These are phyloP conservation scores for Starmera quercuum DNA, from an alignment of 805 yeast species.

Conservation along the genomic window DNA sequence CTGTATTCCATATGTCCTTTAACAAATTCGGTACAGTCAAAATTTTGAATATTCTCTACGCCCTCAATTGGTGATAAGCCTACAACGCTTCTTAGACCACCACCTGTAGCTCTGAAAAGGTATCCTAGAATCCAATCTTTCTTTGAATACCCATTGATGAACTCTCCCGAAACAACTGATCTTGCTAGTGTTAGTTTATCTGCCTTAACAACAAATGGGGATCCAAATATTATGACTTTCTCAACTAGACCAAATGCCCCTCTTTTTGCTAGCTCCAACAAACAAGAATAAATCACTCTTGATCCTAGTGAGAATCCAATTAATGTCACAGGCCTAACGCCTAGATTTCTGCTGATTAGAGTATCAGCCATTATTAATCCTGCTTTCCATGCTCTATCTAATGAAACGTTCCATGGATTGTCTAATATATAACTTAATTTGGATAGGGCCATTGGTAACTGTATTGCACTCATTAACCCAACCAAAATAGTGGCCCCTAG, in stretches of 20 bases:
- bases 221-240: slow-evolving; percentile 80
- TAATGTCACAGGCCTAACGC: slow-evolving; percentile 84
- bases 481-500: slow-evolving; percentile 85
- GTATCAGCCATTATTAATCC: slow-evolving; percentile 91
- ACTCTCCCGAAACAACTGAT: slow-evolving; percentile 82
- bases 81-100: slow-evolving; percentile 86
- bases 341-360: slow-evolving; percentile 75
- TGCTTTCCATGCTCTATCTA: slow-evolving; percentile 96
- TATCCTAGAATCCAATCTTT: slow-evolving; percentile 97
- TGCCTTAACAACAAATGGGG: slow-evolving; percentile 72
- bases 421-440: slow-evolving; percentile 85
- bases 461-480: slow-evolving; percentile 88
- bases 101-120: slow-evolving; percentile 89
- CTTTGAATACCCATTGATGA: slow-evolving; percentile 83
- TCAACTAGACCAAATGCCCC: slow-evolving; percentile 88
- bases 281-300: slow-evolving; percentile 82
- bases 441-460: slow-evolving; percentile 84
- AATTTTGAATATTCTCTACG: slow-evolving; percentile 65
- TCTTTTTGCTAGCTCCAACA: slow-evolving; percentile 74
- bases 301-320: slow-evolving; percentile 95
- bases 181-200: slow-evolving; percentile 76
- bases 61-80: slow-evolving; percentile 75
- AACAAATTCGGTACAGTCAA: slow-evolving; percentile 79
- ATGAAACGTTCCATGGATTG: slow-evolving; percentile 96
- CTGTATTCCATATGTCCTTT: slow-evolving; percentile 98